Evolutionary conservation across 345 rosid species (phyloP), one percentile per base, ranked within the genome.

Genomic region (Draba incana): DNA sequence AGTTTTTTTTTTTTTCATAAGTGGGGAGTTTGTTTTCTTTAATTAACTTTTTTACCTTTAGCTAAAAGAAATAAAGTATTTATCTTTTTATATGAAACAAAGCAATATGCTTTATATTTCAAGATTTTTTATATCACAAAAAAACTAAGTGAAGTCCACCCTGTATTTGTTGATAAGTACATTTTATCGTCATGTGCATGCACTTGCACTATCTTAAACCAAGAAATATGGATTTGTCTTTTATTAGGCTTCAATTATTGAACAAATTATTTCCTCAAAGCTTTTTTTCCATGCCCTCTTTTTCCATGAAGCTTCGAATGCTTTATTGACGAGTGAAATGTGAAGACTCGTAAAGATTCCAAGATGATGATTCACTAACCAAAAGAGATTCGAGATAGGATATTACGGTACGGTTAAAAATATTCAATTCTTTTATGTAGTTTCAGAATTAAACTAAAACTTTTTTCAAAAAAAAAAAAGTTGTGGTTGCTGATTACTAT

Each of bases 271-370:
- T 66, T 50, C 14, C 10, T 59, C 27, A 15, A 7, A 58, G n/a
- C 15, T 45, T 44, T 42, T 4, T 35, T 3, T 16, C 1, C 20
- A 14, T 48, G 27, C 12, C 47, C 8, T 48, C 62, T 58, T 65
- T 66, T 66, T 33, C 68, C 62, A 74, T 16, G 77, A 74, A 74
- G 77, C 72, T 53, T 74, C 77, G 20, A 60, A 59, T 13, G 28
- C 66, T 61, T 74, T 66, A 0, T 74, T 65, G 60, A 57, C 77
- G 41, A 58, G 39, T 41, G 4, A 42, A 48, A 31, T 57, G 52
- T 66, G 53, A 47, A 58, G 52, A 49, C 52, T 20, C 44, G 30
- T 52, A 1, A 38, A 44, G 39, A 62, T 37, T 46, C 57, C 20
- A 48, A 71, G 10, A 57, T 15, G 25, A 15, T 28, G 25, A 15